phyloP scores from a whole-genome alignment of 345 rosid genomes.

The Aethionema arabicum region DNA sequence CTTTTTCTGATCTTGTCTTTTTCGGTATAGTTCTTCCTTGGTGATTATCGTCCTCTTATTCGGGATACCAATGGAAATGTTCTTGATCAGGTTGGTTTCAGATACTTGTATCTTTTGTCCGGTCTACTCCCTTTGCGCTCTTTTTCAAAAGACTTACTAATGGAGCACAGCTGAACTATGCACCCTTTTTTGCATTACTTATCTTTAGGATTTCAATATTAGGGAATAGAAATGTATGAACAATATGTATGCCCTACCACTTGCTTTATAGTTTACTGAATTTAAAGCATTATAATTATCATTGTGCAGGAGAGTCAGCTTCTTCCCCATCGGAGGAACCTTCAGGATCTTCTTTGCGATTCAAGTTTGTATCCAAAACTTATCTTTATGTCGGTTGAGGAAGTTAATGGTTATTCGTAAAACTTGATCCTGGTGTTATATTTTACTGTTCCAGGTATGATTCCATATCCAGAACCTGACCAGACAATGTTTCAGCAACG shows the following conservation, averaged over 20 bases:
- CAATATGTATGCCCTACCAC: constrained; percentile 9
- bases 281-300: constrained; percentile 26
- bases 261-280: constrained; percentile 12
- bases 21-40: constrained; percentile 85
- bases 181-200: constrained; percentile 4
- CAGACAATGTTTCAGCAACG: constrained; percentile 91
- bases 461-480: constrained; percentile 95
- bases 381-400: constrained; percentile 29
- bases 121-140: constrained; percentile 22
- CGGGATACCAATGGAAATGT: constrained; percentile 82
- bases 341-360: constrained; percentile 96
- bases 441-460: constrained; percentile 62
- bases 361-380: constrained; percentile 55
- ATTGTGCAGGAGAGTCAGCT: constrained; percentile 86
- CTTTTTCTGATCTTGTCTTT: constrained; percentile 22
- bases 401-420: constrained; percentile 20
- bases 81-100: constrained; percentile 82
- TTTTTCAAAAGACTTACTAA: constrained; percentile 4
- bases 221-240: background rate
- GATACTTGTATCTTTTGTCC: constrained; percentile 27
- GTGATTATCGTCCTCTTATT: constrained; percentile 95
- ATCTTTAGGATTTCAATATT: background rate
- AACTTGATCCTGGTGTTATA: constrained; percentile 21
- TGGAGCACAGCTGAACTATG: background rate
- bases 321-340: constrained; percentile 79